These are phyloP conservation scores for Pseudocercospora cruenta DNA, from an alignment of 2,329 filamentous ascomycete genomes.

Conservation along the genomic window DNA sequence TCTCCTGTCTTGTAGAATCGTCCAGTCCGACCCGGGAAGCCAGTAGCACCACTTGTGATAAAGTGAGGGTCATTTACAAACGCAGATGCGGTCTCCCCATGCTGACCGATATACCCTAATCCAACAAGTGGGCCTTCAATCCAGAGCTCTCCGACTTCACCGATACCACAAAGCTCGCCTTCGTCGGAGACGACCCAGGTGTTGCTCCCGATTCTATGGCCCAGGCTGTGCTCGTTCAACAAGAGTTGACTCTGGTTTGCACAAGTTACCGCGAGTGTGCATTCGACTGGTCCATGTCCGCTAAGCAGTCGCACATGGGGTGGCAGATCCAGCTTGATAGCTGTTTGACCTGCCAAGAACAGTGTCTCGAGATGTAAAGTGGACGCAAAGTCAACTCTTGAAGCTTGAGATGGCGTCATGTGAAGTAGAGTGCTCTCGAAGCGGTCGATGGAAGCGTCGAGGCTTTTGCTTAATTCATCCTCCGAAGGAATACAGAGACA, in stretches of 20 bases:
- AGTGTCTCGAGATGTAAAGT: background rate
- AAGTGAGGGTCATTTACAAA: constrained; percentile 33
- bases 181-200: constrained; percentile 7
- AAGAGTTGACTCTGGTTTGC: background rate
- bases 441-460: background rate
- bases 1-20: constrained; percentile 27
- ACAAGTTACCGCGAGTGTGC: background rate
- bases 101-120: constrained; percentile 47
- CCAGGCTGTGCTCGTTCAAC: background rate
- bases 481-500: background rate
- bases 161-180: background rate
- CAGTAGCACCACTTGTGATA: background rate
- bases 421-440: background rate
- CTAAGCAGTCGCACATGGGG: background rate
- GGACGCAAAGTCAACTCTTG: background rate
- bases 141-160: constrained; percentile 43
- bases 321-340: background rate
- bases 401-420: background rate
- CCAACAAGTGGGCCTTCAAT: constrained; percentile 52
- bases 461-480: background rate
- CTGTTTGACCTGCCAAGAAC: background rate
- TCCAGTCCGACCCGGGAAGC: background rate
- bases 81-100: constrained; percentile 34
- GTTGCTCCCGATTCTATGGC: constrained; percentile 7
- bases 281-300: background rate